phyloP scores from a whole-genome alignment of 192 early-diverging fungal genomes.

The Podila epigama region DNA sequence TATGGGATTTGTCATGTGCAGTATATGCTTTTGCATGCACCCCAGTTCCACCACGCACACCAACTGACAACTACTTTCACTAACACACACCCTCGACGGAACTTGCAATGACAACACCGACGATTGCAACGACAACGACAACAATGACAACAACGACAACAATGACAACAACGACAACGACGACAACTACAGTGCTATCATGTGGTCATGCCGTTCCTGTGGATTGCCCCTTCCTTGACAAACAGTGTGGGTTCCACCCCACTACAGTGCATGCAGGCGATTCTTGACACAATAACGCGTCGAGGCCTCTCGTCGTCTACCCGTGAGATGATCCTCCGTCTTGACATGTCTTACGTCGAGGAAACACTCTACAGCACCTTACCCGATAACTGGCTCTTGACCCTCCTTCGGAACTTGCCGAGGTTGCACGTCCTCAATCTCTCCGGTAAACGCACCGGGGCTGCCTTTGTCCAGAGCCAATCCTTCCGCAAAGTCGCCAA shows the following conservation, averaged over 20 bases:
- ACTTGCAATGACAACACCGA: too few relatives aligned
- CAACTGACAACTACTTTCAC: too few relatives aligned
- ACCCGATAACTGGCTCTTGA: slow-evolving; percentile 40
- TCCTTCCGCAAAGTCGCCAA: slow-evolving; percentile 28
- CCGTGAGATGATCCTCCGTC: slow-evolving; percentile 5
- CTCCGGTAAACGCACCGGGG: slow-evolving; percentile 39
- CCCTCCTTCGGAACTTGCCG: slow-evolving; percentile 22
- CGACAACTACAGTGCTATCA: slow-evolving; percentile 40
- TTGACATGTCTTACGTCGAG: slow-evolving; percentile 30
- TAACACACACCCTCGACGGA: too few relatives aligned
- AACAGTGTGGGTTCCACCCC: slow-evolving; percentile 40
- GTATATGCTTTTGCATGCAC: too few relatives aligned
- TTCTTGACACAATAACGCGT: slow-evolving; percentile 10
- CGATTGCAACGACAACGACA: too few relatives aligned
- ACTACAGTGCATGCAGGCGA: slow-evolving; percentile 34
- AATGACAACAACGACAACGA: too few relatives aligned
- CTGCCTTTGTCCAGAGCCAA: slow-evolving; percentile 31
- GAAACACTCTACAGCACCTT: slow-evolving; percentile 39
- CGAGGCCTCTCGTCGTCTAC: slow-evolving; percentile 3
- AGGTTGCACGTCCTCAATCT: slow-evolving; percentile 31
- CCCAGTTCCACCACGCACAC: too few relatives aligned
- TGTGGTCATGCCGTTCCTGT: slow-evolving; percentile 15
- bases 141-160: too few relatives aligned
- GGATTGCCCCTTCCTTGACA: slow-evolving; percentile 14
- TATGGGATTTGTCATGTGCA: too few relatives aligned